Evolutionary conservation across 2,329 filamentous ascomycete genomes (phyloP), one percentile per base, ranked within the genome.

Genomic region (Colletotrichum plurivorum): DNA sequence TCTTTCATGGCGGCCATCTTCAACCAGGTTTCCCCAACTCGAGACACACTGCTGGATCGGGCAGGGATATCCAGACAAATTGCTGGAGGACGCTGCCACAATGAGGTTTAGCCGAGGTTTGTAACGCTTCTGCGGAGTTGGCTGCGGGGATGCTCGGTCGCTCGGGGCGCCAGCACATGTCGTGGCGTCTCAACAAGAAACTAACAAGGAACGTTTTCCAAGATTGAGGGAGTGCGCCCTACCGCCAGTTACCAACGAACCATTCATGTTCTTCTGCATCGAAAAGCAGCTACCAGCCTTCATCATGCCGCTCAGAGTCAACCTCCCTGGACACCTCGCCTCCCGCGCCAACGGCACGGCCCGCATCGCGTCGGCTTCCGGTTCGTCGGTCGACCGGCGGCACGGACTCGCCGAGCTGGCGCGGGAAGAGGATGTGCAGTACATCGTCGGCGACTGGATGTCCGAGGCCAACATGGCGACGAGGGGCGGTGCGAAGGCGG

Each of bases 401-500:
- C 71, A 72, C 39, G 73, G 74, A 25, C 52, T 76, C n/a, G 72
- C 71, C 41, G 71, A 72, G 10, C 70, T 75, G 13, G 75, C 73
- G 8, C 67, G 63, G 3, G 70, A 72, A 5, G 74, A 73, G 48
- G 72, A 76, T 48, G 72, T 81, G 8, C 75, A 82, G 56, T 78
- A 81, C 51, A 81, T 82, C 39, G 79, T 78, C 1, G 80, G 80
- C 20, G 80, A 82, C 73, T 82, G 80, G 76, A 76, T 82, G 53
- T 81, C 80, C 10, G 80, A 82, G 71, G 83, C 83, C 71, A 89
- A 88, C 74, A 87, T 89, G 79, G 84, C 85, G 64, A 80, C 70
- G 76, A 78, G 68, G 73, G 80, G 71, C 69, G 73, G 77, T 75
- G 77, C 68, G 71, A 78, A 63, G 84, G 79, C 49, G 9, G 22